These are phyloP conservation scores for Zygosaccharomyces pseudobailii DNA, from an alignment of 1,139 yeast species.

Conservation along the genomic window DNA sequence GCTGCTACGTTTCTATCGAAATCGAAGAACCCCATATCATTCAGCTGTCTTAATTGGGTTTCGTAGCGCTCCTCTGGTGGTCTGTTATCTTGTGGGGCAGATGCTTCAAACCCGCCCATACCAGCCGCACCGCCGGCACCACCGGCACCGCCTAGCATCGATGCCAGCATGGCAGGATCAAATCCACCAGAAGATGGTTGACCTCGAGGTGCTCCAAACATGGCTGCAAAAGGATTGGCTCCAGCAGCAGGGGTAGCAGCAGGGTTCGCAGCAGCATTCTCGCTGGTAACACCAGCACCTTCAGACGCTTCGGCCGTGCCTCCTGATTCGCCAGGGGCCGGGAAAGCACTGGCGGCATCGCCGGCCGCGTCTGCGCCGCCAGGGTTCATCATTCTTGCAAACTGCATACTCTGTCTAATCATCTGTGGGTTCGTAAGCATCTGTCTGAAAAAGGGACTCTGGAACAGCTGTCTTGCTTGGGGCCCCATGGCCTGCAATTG, in stretches of 20 bases:
- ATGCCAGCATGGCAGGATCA: constrained; percentile 39
- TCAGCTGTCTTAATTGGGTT: constrained; percentile 79
- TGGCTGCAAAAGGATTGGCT: constrained; percentile 49
- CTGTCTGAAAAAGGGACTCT: constrained; percentile 76
- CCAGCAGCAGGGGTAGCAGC: constrained; percentile 27
- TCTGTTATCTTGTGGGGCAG: constrained; percentile 52
- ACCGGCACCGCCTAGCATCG: constrained; percentile 36
- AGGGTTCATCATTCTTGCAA: constrained; percentile 47
- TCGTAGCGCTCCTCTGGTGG: constrained; percentile 97
- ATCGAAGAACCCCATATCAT: constrained; percentile 94
- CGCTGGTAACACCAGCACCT: constrained; percentile 14
- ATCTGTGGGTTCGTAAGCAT: constrained; percentile 83
- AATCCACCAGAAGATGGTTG: constrained; percentile 23
- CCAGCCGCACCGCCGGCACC: neutral
- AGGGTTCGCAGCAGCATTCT: constrained; percentile 8
- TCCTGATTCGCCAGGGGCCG: constrained; percentile 35
- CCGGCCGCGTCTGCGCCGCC: constrained; percentile 39
- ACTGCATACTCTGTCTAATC: constrained; percentile 75
- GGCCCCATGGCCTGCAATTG: constrained; percentile 85
- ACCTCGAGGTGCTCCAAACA: constrained; percentile 30
- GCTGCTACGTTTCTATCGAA: constrained; percentile 91
- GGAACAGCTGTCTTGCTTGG: constrained; percentile 79
- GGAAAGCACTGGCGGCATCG: constrained; percentile 29
- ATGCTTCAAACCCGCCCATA: neutral
- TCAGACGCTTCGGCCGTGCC: constrained; percentile 10